phyloP scores from a whole-genome alignment of 371 early-diverging fungal genomes.

The Lichtheimia corymbifera region DNA sequence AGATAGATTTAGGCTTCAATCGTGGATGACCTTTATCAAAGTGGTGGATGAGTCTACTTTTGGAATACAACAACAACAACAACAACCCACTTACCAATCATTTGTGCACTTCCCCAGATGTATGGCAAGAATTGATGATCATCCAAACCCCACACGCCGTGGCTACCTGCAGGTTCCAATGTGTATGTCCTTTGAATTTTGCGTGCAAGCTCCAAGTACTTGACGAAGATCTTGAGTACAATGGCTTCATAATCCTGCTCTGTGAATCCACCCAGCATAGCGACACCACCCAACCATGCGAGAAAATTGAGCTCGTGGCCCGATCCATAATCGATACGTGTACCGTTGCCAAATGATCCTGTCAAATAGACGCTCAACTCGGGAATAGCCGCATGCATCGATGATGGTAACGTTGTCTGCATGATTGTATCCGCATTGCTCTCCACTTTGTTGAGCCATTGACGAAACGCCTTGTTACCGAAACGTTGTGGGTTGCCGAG shows the following conservation, averaged over 20 bases:
- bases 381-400: constrained; percentile 49
- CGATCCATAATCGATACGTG: constrained; percentile 99
- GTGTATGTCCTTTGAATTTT: constrained; percentile 86
- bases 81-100: constrained; percentile 57
- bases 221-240: constrained; percentile 74
- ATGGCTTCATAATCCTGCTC: constrained; percentile 69
- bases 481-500: constrained; percentile 71
- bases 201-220: constrained; percentile 86
- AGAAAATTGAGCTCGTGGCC: constrained; percentile 98
- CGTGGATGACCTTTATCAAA: constrained; percentile 51
- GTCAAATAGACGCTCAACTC: constrained; percentile 83
- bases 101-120: constrained; percentile 91
- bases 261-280: constrained; percentile 63
- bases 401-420: constrained; percentile 35
- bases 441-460: constrained; percentile 61
- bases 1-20: constrained; percentile 75
- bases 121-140: constrained; percentile 98
- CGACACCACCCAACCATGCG: constrained; percentile 84
- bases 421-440: constrained; percentile 27
- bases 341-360: constrained; percentile 89
- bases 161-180: constrained; percentile 98
- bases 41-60: neutral
- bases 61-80: too few species aligned
- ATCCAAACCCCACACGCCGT: constrained; percentile 99
- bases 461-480: constrained; percentile 79